Conservation (phyloP, 768 basidiomycete species). For the Boletus speciosus region DNA sequence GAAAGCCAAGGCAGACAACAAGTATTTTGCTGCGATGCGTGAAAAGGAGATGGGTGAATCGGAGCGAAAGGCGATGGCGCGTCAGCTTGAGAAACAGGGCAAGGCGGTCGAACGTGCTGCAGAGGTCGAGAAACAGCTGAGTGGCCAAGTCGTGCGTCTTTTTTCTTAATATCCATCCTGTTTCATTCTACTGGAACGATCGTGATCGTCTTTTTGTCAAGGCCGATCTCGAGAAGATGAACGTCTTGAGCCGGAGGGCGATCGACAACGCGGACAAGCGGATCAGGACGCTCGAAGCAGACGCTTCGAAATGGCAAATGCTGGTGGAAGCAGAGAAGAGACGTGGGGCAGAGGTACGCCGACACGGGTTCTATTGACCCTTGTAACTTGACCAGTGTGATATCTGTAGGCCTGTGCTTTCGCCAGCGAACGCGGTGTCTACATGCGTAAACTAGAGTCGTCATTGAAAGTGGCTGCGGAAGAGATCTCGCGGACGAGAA, state of each 20-base stretch:
- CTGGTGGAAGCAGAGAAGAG: conserved; percentile 39
- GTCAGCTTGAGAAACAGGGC: conserved; percentile 56
- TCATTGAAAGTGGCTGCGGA: conserved; percentile 39
- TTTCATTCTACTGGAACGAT: background rate
- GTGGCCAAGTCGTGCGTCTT: conserved; percentile 54
- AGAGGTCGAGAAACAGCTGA: conserved; percentile 61
- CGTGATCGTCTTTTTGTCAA: conserved; percentile 12
- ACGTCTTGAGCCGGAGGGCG: conserved; percentile 30
- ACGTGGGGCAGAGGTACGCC: conserved; percentile 39
- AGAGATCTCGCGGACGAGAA: conserved; percentile 43
- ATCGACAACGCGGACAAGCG: conserved; percentile 27
- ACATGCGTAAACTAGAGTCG: conserved; percentile 22
- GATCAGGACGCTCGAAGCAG: conserved; percentile 30
- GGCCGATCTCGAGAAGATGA: conserved; percentile 46
- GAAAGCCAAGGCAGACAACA: conserved; percentile 97
- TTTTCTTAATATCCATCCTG: background rate
- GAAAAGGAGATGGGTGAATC: conserved; percentile 79
- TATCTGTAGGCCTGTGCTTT: conserved; percentile 25
- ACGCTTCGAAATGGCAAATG: conserved; percentile 32
- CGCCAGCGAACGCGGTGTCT: conserved; percentile 31
- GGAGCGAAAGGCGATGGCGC: conserved; percentile 63
- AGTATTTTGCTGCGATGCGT: conserved; percentile 87
- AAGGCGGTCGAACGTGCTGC: conserved; percentile 62
- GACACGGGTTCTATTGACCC: background rate
- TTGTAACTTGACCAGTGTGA: background rate